These are phyloP conservation scores for Sarocladium strictum DNA, from an alignment of 2,329 filamentous ascomycete species.

Conservation along the genomic window DNA sequence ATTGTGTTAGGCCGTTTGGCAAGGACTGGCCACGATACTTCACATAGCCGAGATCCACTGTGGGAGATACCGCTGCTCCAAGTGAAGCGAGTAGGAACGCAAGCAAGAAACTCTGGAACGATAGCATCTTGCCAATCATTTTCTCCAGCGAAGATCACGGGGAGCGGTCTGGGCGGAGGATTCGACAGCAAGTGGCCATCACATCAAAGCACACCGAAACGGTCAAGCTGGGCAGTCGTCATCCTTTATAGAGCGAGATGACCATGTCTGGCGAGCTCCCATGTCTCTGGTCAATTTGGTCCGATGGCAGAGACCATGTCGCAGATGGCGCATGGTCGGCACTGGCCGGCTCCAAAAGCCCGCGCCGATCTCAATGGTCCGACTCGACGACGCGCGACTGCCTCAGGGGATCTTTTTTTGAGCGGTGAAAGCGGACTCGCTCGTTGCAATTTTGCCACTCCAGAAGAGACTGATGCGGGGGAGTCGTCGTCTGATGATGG, in stretches of 20 bases:
- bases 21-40: slow-evolving; percentile 54
- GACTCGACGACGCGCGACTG: not conserved
- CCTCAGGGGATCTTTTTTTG: not conserved
- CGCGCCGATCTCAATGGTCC: not conserved
- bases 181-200: not conserved
- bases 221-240: no score
- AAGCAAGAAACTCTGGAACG: not conserved
- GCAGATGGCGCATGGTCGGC: not conserved
- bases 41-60: slow-evolving; percentile 60
- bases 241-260: not conserved
- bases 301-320: not conserved
- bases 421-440: not conserved
- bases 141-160: no score
- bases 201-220: not conserved
- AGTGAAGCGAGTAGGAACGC: not conserved
- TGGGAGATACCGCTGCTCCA: slow-evolving; percentile 6
- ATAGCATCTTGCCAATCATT: not conserved
- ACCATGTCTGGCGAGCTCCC: not conserved
- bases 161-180: no score
- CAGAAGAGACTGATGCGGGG: not conserved
- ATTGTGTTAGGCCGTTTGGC: slow-evolving; percentile 57
- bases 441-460: not conserved
- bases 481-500: not conserved
- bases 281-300: not conserved
- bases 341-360: not conserved